These are phyloP conservation scores for Camellia japonica DNA, from an alignment of 148 eudicot genomes.

Conservation along the genomic window DNA sequence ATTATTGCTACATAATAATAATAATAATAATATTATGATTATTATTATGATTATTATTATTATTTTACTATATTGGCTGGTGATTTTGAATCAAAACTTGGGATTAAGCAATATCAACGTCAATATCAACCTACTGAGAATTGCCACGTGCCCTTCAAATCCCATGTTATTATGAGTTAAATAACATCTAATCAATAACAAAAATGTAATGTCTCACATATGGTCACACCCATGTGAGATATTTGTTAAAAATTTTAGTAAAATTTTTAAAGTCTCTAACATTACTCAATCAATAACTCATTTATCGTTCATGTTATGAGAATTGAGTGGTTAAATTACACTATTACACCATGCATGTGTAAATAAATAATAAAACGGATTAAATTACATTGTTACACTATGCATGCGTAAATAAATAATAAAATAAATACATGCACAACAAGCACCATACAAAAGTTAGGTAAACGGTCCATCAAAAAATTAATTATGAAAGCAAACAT, in stretches of 20 bases:
- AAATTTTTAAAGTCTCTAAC: no score
- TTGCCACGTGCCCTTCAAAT: constrained; percentile 10
- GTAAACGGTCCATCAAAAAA: no score
- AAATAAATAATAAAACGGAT: no score
- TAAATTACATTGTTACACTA: neutral
- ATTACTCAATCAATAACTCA: no score
- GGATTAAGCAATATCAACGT: neutral
- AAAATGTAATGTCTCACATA: no score
- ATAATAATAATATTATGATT: neutral
- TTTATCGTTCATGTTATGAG: neutral
- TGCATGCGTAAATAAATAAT: neutral
- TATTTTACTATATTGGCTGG: neutral
- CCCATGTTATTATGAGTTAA: neutral
- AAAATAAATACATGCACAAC: neutral
- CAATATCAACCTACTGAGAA: neutral
- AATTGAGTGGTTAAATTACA: neutral
- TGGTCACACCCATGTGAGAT: no score
- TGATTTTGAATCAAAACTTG: neutral
- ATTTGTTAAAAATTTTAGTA: no score
- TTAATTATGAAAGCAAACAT: no score
- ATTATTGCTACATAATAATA: neutral
- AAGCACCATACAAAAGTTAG: neutral
- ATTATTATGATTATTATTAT: no score
- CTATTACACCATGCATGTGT: neutral
- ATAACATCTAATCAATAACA: no score